These are phyloP conservation scores for Xerocomus minutiporus DNA, from an alignment of 1,284 basidiomycete species.

Conservation along the genomic window DNA sequence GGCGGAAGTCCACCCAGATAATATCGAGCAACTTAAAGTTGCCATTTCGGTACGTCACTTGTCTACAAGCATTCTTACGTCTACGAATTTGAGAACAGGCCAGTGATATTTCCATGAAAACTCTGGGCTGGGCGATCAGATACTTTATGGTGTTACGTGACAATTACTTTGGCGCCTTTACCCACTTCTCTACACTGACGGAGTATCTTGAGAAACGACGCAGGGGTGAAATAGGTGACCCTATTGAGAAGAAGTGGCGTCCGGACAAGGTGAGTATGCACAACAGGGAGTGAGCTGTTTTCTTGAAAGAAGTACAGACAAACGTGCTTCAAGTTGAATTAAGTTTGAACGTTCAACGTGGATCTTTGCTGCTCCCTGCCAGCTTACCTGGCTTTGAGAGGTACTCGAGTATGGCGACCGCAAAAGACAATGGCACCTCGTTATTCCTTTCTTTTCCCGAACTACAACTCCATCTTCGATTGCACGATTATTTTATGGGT, in stretches of 20 bases:
- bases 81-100: constrained; percentile 34
- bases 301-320: constrained; percentile 43
- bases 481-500: constrained; percentile 89
- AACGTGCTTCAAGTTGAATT: constrained; percentile 79
- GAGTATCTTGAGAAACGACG: constrained; percentile 76
- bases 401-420: constrained; percentile 14
- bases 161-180: constrained; percentile 90
- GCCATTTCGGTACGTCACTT: constrained; percentile 54
- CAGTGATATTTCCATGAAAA: constrained; percentile 58
- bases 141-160: constrained; percentile 84
- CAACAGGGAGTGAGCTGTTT: background rate
- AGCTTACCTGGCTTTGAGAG: constrained; percentile 70
- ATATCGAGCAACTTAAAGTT: constrained; percentile 75
- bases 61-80: background rate
- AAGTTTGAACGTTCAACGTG: constrained; percentile 50
- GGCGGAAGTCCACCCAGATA: constrained; percentile 59
- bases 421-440: constrained; percentile 47
- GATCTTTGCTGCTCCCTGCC: constrained; percentile 63
- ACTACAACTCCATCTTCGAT: constrained; percentile 69
- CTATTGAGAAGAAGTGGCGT: constrained; percentile 73
- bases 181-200: constrained; percentile 80
- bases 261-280: constrained; percentile 56
- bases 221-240: constrained; percentile 68
- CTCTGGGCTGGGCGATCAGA: constrained; percentile 81
- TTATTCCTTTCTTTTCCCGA: constrained; percentile 60